A percentile compares a stretch with the other conserved stretches of the same genome.
Evolutionary conservation across 2,329 filamentous ascomycete genomes (phyloP).

Genomic region (Clonostachys sp.): DNA sequence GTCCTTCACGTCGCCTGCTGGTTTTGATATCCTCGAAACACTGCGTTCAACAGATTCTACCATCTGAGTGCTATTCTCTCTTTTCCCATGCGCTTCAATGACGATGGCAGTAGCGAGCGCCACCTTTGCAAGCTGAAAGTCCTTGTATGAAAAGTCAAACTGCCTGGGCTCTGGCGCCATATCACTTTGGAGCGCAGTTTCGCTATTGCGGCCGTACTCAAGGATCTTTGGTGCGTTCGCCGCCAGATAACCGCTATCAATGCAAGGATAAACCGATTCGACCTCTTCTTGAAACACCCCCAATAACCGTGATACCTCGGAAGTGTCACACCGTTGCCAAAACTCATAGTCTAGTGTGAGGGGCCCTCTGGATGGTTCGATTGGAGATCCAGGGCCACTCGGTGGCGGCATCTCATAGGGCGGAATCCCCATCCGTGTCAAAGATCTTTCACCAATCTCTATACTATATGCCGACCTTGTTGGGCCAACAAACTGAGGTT

Average conservation of each 20-base stretch:
- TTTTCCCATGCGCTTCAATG: constrained; percentile 22
- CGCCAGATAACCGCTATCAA: constrained; percentile 18
- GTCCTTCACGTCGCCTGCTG: constrained; percentile 23
- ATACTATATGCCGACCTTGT: constrained; percentile 26
- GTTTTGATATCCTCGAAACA: constrained; percentile 16
- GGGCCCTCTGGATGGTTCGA: constrained; percentile 3
- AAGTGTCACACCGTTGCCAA: constrained; percentile 12
- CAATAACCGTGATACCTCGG: constrained; percentile 23
- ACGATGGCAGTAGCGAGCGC: constrained; percentile 24
- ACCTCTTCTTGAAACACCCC: constrained; percentile 31
- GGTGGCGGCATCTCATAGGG: constrained; percentile 13
- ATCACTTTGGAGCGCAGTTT: neutral
- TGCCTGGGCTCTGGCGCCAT: neutral
- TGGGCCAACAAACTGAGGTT: constrained; percentile 28
- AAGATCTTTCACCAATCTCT: constrained; percentile 24
- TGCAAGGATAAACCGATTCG: constrained; percentile 27
- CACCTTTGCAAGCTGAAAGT: constrained; percentile 23
- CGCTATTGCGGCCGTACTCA: constrained; percentile 8
- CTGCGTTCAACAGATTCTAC: constrained; percentile 19
- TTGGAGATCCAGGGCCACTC: constrained; percentile 13
- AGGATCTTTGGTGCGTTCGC: constrained; percentile 16
- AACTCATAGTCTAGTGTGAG: constrained; percentile 8
- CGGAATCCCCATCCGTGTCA: constrained; percentile 27
- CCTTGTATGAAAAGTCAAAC: constrained; percentile 8
- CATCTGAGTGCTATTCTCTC: constrained; percentile 16